phyloP scores from a whole-genome alignment of 2,329 filamentous ascomycete species.

The Blastomyces silverae region DNA sequence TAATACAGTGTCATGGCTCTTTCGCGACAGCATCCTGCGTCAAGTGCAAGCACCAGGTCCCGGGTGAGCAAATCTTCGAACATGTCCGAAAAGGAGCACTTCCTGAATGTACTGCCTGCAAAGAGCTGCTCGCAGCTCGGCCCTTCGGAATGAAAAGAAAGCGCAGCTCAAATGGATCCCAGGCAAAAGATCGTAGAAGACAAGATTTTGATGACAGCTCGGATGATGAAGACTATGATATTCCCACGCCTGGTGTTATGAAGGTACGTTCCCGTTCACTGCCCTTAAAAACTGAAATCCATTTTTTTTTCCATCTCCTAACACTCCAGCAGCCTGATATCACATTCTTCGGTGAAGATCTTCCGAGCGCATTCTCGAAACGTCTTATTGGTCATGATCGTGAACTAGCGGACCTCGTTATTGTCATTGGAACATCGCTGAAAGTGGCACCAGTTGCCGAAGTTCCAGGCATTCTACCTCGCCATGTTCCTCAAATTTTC shows the following conservation, averaged over 20 bases:
- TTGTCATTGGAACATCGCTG: slow-evolving; percentile 92
- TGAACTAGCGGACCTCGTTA: slow-evolving; percentile 74
- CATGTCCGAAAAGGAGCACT: slow-evolving; percentile 71
- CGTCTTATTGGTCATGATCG: slow-evolving; percentile 77
- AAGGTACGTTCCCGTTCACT: slow-evolving; percentile 42
- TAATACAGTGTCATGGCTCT: slow-evolving; percentile 94
- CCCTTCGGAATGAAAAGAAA: slow-evolving; percentile 48
- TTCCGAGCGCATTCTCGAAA: slow-evolving; percentile 74
- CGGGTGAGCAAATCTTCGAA: slow-evolving; percentile 69
- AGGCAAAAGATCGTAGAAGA: slow-evolving; percentile 49
- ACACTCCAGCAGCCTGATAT: slow-evolving; percentile 66
- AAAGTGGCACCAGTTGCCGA: slow-evolving; percentile 95
- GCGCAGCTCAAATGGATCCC: slow-evolving; percentile 44
- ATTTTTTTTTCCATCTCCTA: slow-evolving; percentile 12
- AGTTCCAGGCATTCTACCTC: slow-evolving; percentile 71
- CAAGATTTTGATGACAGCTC: slow-evolving; percentile 48
- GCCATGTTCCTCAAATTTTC: slow-evolving; percentile 81
- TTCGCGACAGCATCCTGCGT: slow-evolving; percentile 89
- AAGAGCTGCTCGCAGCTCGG: slow-evolving; percentile 47
- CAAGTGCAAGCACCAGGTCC: slow-evolving; percentile 66
- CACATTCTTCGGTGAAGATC: slow-evolving; percentile 90
- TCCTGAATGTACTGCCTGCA: slow-evolving; percentile 68
- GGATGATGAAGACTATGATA: slow-evolving; percentile 54
- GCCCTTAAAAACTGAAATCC: slow-evolving; percentile 14
- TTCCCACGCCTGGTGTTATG: slow-evolving; percentile 71